Evolutionary conservation across 352 stramenopile species (phyloP).

Genomic region (Albugo candida): DNA sequence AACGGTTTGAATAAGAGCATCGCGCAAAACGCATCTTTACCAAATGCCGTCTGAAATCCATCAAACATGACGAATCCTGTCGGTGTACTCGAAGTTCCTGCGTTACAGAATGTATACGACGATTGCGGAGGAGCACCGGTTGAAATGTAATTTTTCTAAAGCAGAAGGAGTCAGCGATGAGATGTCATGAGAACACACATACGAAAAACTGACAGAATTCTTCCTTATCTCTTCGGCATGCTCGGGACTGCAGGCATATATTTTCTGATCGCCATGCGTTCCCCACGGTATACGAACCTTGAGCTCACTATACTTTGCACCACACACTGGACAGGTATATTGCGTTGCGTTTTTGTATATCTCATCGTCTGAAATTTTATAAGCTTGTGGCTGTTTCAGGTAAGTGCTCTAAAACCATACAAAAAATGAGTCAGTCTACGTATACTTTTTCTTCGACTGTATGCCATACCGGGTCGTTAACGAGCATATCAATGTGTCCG

Average conservation of each 20-base stretch:
- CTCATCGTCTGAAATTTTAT: constrained; percentile 37
- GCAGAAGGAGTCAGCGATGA: not conserved
- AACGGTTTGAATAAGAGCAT: constrained; percentile 67
- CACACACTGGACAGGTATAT: constrained; percentile 41
- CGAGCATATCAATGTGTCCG: constrained; percentile 51
- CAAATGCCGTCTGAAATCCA: constrained; percentile 52
- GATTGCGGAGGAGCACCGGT: constrained; percentile 8
- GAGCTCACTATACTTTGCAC: constrained; percentile 28
- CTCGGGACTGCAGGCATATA: constrained; percentile 48
- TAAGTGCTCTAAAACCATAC: constrained; percentile 16
- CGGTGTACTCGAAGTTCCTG: constrained; percentile 14
- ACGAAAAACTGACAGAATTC: constrained; percentile 15
- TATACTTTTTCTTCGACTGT: not conserved
- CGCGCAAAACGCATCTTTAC: constrained; percentile 31
- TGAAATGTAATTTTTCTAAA: not conserved
- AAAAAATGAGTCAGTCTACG: too few species aligned
- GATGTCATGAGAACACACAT: not conserved
- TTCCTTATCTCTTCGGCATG: constrained; percentile 29
- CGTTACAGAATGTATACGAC: constrained; percentile 32
- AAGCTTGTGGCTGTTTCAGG: constrained; percentile 17
- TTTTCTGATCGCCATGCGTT: constrained; percentile 42
- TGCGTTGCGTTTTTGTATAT: constrained; percentile 43
- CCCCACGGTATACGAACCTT: constrained; percentile 62
- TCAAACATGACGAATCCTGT: constrained; percentile 70
- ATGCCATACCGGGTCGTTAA: constrained; percentile 39